Evolutionary conservation across 2,329 filamentous ascomycete species (phyloP), one percentile per base, ranked within the genome.

Genomic region (Hymenoscyphus fructigenus): DNA sequence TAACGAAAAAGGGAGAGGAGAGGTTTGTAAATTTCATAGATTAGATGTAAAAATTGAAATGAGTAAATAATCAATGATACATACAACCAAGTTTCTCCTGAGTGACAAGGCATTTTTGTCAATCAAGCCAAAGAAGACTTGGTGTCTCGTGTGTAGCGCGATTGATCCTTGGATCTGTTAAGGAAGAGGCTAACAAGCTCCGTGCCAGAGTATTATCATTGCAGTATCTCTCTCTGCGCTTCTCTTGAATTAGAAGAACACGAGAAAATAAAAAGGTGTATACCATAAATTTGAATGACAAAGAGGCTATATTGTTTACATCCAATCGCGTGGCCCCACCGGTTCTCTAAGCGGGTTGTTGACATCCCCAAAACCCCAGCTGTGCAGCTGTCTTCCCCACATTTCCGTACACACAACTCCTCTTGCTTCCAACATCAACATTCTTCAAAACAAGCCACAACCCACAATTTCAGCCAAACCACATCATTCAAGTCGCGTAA

Each of bases 1-100:
- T 94, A 68, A 88, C 91, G 10, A 86, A 79, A 78, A 85, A 88
- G 69, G 91, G 91, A 0, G 78, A 84, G 68, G 91, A 93, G 81
- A 83, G 84, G 72, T 93, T 93, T 77, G 78, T 85, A 44, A 73
- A 72, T 57, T 67, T 73, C 58, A 32, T 75, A 58, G 70, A 75
- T 47, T 67, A 64, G n/a, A 47, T 23, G 47, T 12, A 53, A 2
- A 50, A 32, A 50, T 7, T 12, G n/a, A 17, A 29, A 29, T 14
- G n/a, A 53, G 26, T 23, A 53, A 53, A 53, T 20, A 53, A 26
- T 23, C 47, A 23, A 23, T 38, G 14, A 38, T 15, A 38, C 4
- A 17, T 17, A 15, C 36, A 38, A 38, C 1, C 12, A 38, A 10
- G 9, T 14, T 10, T 15, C 36, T 38, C 5, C 36, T 38, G 15